Evolutionary conservation across 441 rosid genomes (phyloP).

Genomic region (Melastoma candidum): DNA sequence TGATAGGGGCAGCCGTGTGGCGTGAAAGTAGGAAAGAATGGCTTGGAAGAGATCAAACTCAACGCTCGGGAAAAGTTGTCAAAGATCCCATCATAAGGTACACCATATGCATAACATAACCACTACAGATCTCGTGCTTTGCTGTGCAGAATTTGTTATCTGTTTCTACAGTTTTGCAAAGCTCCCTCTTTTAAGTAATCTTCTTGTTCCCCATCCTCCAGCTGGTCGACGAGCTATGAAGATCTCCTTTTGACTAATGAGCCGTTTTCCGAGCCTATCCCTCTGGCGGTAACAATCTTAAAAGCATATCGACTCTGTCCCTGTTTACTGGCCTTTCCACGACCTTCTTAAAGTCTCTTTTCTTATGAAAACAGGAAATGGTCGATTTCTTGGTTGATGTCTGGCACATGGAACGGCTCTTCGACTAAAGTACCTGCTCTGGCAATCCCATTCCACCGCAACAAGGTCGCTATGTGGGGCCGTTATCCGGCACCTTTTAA

Average conservation of each 20-base stretch:
- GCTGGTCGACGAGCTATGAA: conserved; percentile 86
- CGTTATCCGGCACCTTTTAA: too few species aligned
- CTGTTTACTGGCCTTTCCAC: background rate
- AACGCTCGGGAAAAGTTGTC: conserved; percentile 22
- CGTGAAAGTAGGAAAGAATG: conserved; percentile 68
- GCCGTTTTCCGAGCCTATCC: conserved; percentile 73
- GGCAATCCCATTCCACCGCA: background rate
- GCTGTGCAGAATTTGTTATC: too few species aligned
- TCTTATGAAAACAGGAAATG: conserved; percentile 57
- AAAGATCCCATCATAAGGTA: conserved; percentile 82
- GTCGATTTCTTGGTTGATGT: conserved; percentile 88
- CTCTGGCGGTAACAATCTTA: conserved; percentile 51
- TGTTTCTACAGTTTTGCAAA: too few species aligned
- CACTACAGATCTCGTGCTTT: too few species aligned
- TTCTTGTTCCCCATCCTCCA: conserved; percentile 5
- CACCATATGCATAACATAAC: background rate
- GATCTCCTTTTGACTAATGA: conserved; percentile 68
- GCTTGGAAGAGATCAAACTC: conserved; percentile 52
- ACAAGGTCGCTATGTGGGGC: background rate
- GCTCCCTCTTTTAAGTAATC: conserved; percentile 16
- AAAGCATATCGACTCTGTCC: background rate
- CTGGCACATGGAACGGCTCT: conserved; percentile 80
- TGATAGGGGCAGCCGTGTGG: conserved; percentile 58
- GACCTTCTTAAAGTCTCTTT: background rate
- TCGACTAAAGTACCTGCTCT: conserved; percentile 29